Evolutionary conservation across 345 rosid genomes (phyloP), one percentile per base, ranked within the genome.

Genomic region (Ceriops decandra): DNA sequence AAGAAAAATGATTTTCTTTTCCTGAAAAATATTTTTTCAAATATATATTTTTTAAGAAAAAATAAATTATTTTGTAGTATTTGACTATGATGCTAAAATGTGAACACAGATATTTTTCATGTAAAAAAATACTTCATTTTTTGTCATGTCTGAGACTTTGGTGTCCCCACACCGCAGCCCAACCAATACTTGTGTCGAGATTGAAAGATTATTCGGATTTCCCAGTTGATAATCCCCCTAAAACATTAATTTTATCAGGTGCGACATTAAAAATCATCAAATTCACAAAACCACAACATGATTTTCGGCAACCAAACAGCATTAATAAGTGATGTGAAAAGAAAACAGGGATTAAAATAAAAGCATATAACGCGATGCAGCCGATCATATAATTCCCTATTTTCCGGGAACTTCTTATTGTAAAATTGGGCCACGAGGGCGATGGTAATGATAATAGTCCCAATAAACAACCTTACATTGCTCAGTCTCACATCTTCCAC

Each of bases 331-430:
- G 6, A 24, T 3, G 20, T 32, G 30, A 24, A 47, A n/a, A 31
- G 53, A 59, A 46, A 31, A 30, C 51, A 22, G 26, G 27, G 27
- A 24, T 5, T n/a, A 22, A 5, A 28, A 52, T 26, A 59, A 61
- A 85, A 87, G 99, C 98, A 95, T 95, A 95, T 95, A 84, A 92
- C 53, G 24, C 85, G 67, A 95, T 88, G 89, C 99, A 95, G 52
- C 74, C 88, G 70, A 95, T 88, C 82, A 92, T 76, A 74, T 92
- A 95, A 92, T 49, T 90, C 87, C 5, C 83, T 76, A 67, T 95
- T 95, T 85, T 95, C 96, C 1, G 98, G 98, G 79, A 95, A 95
- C 74, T 95, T 95, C 86, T 92, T 95, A 62, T 92, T 95, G 96
- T 95, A 95, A 69, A 95, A 95, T 84, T 95, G 99, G 57, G 98